These are phyloP conservation scores for Chlorella ohadii DNA, from an alignment of 139 green algal species.

Conservation along the genomic window DNA sequence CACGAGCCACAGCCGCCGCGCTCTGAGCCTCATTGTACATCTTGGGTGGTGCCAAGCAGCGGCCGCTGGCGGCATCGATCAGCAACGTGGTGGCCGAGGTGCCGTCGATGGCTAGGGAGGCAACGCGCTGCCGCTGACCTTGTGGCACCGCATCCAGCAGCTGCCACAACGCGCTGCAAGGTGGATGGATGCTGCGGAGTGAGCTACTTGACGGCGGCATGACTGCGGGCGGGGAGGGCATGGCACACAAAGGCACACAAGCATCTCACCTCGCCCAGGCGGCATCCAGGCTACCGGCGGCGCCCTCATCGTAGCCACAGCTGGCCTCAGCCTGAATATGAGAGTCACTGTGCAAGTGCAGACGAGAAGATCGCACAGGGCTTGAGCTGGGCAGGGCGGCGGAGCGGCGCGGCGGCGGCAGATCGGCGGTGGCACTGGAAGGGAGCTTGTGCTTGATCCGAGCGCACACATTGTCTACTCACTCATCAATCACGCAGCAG, in stretches of 20 bases:
- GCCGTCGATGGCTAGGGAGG: conserved; percentile 82
- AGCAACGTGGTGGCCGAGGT: conserved; percentile 90
- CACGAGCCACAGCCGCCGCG: conserved; percentile 36
- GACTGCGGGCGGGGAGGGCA: too few species aligned
- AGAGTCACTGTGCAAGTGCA: background rate
- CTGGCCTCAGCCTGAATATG: background rate
- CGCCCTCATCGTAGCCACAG: background rate
- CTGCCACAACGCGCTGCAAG: conserved; percentile 60
- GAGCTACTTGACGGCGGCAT: background rate
- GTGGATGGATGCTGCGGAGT: background rate
- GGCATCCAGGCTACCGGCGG: background rate
- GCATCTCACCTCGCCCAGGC: conserved; percentile 31
- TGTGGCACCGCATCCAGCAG: conserved; percentile 51
- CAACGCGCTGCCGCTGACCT: conserved; percentile 24
- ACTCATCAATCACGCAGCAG: conserved; percentile 78
- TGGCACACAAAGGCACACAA: too few species aligned
- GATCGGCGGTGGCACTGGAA: background rate
- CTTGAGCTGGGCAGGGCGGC: too few species aligned
- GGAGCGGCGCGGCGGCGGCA: background rate
- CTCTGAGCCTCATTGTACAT: conserved; percentile 85
- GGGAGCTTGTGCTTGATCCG: background rate
- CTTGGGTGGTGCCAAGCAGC: conserved; percentile 64
- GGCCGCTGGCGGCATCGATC: conserved; percentile 65
- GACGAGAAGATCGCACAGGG: background rate
- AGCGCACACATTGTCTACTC: background rate